phyloP scores from a whole-genome alignment of 108 stramenopile genomes.

The Fragilaria crotonensis region DNA sequence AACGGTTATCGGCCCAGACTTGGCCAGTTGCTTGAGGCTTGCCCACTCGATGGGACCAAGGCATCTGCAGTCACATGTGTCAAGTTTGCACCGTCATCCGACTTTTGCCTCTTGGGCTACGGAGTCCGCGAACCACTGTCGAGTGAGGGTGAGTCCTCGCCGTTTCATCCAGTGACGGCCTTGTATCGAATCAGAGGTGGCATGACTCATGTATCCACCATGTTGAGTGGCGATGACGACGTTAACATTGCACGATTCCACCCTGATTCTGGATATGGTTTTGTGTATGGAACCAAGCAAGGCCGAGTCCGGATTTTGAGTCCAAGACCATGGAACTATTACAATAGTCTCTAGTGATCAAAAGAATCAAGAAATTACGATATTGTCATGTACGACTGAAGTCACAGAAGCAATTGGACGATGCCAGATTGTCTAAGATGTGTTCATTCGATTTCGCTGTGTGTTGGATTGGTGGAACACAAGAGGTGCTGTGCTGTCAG shows the following conservation, averaged over 20 bases:
- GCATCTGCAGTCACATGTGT: slow-evolving; percentile 88
- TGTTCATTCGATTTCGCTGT: no score
- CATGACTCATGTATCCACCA: slow-evolving; percentile 71
- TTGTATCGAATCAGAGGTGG: slow-evolving; percentile 64
- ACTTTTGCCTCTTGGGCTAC: slow-evolving; percentile 90
- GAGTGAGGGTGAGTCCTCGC: slow-evolving; percentile 23
- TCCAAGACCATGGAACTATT: slow-evolving; percentile 80
- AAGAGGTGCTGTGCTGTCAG: no score
- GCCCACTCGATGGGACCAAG: slow-evolving; percentile 70
- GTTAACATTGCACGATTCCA: slow-evolving; percentile 97
- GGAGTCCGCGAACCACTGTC: slow-evolving; percentile 71
- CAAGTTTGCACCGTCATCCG: slow-evolving; percentile 86
- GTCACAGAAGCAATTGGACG: no score
- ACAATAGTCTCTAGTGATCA: slow-evolving; percentile 47
- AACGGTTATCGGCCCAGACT: slow-evolving; percentile 50
- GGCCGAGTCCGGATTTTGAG: slow-evolving; percentile 77
- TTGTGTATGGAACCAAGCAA: slow-evolving; percentile 95
- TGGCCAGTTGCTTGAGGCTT: slow-evolving; percentile 69
- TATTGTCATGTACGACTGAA: no score
- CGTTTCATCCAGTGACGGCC: slow-evolving; percentile 71
- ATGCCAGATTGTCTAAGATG: no score
- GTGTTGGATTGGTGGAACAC: no score
- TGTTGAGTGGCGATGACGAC: slow-evolving; percentile 82
- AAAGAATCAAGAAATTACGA: no score
- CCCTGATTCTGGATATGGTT: slow-evolving; percentile 91